Percentiles rank a stretch among this genome's conserved stretches.
Evolutionary conservation across 495 filamentous ascomycete genomes (phyloP).

Genomic region (Letharia lupina): DNA sequence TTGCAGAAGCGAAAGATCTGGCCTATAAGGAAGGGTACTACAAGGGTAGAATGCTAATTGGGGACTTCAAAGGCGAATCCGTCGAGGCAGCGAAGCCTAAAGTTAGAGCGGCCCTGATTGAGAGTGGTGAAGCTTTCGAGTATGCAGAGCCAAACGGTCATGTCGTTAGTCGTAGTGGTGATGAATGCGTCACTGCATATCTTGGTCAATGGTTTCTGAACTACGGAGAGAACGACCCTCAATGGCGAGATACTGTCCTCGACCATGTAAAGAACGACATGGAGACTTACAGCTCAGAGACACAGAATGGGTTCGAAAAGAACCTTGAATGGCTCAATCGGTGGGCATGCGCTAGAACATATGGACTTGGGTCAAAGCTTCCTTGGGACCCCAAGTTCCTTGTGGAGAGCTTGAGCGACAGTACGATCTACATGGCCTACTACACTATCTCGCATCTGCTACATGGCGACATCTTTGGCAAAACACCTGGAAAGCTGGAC

Average conservation of each 20-base stretch:
- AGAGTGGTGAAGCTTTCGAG: constrained; percentile 72
- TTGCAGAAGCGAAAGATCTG: constrained; percentile 88
- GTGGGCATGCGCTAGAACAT: constrained; percentile 90
- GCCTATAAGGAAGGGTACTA: constrained; percentile 99
- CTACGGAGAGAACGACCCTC: constrained; percentile 76
- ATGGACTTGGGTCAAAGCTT: constrained; percentile 86
- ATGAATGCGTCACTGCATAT: constrained; percentile 86
- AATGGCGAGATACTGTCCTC: constrained; percentile 68
- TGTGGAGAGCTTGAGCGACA: constrained; percentile 87
- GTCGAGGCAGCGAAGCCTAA: constrained; percentile 82
- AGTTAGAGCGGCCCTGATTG: constrained; percentile 69
- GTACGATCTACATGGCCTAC: constrained; percentile 93
- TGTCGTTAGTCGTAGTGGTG: constrained; percentile 76
- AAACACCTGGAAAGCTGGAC: constrained; percentile 53
- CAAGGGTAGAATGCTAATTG: constrained; percentile 82
- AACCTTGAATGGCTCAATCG: constrained; percentile 86
- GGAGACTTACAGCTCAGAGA: constrained; percentile 70
- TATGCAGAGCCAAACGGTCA: constrained; percentile 89
- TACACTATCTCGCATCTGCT: constrained; percentile 90
- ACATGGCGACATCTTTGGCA: constrained; percentile 74
- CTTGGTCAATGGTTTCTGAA: constrained; percentile 97
- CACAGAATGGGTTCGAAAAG: constrained; percentile 73
- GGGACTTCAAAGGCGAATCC: constrained; percentile 79
- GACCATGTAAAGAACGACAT: constrained; percentile 65
- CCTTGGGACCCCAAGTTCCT: constrained; percentile 91